phyloP scores from a whole-genome alignment of 306 rosid genomes.

The Trifolium dubium region DNA sequence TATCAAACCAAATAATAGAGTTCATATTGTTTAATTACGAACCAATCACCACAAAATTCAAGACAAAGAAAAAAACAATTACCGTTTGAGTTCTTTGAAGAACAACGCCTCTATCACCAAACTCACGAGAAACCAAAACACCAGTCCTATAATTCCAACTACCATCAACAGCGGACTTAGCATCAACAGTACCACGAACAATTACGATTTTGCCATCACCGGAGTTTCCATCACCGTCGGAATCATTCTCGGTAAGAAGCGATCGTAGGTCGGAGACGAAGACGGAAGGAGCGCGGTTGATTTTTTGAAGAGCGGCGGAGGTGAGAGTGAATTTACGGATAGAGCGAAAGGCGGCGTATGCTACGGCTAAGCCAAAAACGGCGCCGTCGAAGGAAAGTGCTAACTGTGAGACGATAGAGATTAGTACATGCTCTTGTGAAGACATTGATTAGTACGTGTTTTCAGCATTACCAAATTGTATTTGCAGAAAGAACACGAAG shows the following conservation, averaged over 20 bases:
- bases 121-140: slow-evolving; percentile 59
- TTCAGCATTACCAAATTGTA: background rate
- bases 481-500: background rate
- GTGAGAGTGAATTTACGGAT: slow-evolving; percentile 52
- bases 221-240: slow-evolving; percentile 32
- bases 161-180: slow-evolving; percentile 64
- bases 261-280: slow-evolving; percentile 83
- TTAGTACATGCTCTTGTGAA: slow-evolving; percentile 73
- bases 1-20: background rate
- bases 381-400: slow-evolving; percentile 87
- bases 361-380: slow-evolving; percentile 69
- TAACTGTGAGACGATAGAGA: slow-evolving; percentile 67
- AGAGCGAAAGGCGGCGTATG: slow-evolving; percentile 70
- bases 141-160: slow-evolving; percentile 61
- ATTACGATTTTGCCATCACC: slow-evolving; percentile 48
- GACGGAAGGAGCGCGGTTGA: slow-evolving; percentile 65
- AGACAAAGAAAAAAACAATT: background rate
- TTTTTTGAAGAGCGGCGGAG: slow-evolving; percentile 63
- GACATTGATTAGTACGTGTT: slow-evolving; percentile 50
- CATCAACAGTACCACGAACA: slow-evolving; percentile 78
- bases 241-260: slow-evolving; percentile 37
- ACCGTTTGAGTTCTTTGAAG: slow-evolving; percentile 81
- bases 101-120: slow-evolving; percentile 74
- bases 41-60: background rate
- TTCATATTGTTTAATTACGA: background rate